Percentiles rank a stretch among this genome's conserved stretches.
phyloP scores from a whole-genome alignment of 805 yeast genomes.

The Candida anglica region DNA sequence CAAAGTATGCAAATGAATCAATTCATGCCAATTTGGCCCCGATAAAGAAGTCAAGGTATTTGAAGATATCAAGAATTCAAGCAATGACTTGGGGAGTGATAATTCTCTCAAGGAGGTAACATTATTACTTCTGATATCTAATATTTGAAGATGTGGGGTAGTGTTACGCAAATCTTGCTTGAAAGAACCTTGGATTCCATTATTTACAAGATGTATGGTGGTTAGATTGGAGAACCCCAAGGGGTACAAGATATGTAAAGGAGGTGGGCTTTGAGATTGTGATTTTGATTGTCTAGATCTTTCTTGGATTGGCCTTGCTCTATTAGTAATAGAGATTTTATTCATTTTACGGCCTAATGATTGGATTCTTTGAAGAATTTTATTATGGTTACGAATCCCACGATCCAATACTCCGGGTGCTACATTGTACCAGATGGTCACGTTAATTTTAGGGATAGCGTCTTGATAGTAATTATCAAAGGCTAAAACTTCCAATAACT shows the following conservation, averaged over 20 bases:
- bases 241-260: slow-evolving; percentile 1
- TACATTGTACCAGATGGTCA: slow-evolving; percentile 9
- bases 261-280: no score
- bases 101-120: neutral
- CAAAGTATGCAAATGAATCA: slow-evolving; percentile 1
- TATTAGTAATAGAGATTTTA: slow-evolving; percentile 4
- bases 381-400: slow-evolving; percentile 4
- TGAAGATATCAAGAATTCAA: neutral
- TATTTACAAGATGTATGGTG: neutral
- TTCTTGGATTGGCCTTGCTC: neutral
- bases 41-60: slow-evolving; percentile 1
- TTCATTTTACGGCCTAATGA: slow-evolving; percentile 8
- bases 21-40: neutral
- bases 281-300: no score
- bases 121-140: slow-evolving; percentile 1
- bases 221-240: neutral
- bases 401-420: slow-evolving; percentile 2
- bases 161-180: neutral
- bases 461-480: slow-evolving; percentile 10
- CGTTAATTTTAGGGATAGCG: slow-evolving; percentile 6
- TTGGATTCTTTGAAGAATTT: slow-evolving; percentile 8
- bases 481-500: slow-evolving; percentile 11
- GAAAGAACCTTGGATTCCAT: neutral
- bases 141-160: neutral
- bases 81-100: neutral